Evolutionary conservation across 176 grass and related monocot species (phyloP).

Genomic region (Cymbopogon citratus): DNA sequence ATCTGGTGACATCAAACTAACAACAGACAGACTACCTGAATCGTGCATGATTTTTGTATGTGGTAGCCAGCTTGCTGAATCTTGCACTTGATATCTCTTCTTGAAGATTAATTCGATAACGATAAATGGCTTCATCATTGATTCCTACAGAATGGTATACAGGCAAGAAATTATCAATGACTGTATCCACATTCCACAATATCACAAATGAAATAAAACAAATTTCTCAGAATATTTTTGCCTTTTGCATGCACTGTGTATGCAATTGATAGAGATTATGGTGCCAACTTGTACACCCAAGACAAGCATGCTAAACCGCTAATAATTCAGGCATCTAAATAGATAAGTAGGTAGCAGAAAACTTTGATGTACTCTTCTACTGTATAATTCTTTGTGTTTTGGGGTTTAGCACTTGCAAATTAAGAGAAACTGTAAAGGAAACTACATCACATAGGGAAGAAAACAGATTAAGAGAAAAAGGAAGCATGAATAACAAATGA

Average conservation of each 20-base stretch:
- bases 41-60: constrained; percentile 44
- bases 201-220: not conserved
- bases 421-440: not conserved
- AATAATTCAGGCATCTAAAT: not conserved
- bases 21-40: constrained; percentile 55
- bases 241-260: not conserved
- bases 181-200: not conserved
- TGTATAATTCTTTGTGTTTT: not conserved
- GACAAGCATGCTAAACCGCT: not conserved
- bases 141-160: constrained; percentile 35
- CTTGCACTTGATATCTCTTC: constrained; percentile 47
- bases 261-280: not conserved
- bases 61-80: constrained; percentile 49
- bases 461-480: not conserved
- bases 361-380: not conserved
- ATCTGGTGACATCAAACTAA: constrained; percentile 8
- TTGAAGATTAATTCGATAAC: constrained; percentile 47
- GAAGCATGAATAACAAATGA: not conserved
- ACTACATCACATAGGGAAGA: not conserved
- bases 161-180: not conserved
- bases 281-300: not conserved
- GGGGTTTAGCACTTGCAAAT: not conserved
- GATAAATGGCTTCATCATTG: constrained; percentile 49
- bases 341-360: not conserved
- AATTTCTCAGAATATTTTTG: not conserved